Base-by-base conservation (phyloP, 495 filamentous ascomycete genomes). In the Neurospora intermedia region DNA sequence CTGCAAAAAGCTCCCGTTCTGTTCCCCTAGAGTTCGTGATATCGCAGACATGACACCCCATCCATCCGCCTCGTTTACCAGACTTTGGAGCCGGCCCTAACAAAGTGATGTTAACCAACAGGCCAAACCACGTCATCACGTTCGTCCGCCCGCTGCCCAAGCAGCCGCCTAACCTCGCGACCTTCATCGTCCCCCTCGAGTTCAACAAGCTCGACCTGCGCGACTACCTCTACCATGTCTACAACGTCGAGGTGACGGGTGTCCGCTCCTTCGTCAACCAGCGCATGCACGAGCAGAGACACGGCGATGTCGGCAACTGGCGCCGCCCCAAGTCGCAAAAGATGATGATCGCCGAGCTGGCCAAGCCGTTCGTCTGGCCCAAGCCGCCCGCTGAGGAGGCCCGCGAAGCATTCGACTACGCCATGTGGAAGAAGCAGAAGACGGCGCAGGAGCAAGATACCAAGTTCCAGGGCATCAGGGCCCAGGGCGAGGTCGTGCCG, bases 131-230 rank as follows among this genome's bases (percentile, higher is more conserved):
- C 82, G 87, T 86, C 66, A 81, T 97, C 77, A 88, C 91, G 74
- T 88, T 97, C 74, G 83, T 94, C 77, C 91, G 90, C 73, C 81
- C 81, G 23, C 92, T 88, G 40, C 87, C 88, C 42, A 87, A 86
- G 77, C 89, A 92, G 77, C 90, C 91, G 38, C 87, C 94, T 39
- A 91, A 88, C 81, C 92, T 90, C 77, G 94, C 93, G 69, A 88
- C 89, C 69, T 97, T 98, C 87, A 84, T 88, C 77, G 94, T 97
- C 59, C 94, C 94, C 18, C 87, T 97, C 77, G 89, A 87, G 74
- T 91, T 96, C 85, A 94, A 92, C 88, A 97, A 98, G 83, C 89
- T 97, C 76, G 94, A 97, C 82, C 81, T 97, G 38, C 91, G 92
- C 79, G 93, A 96, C 85, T 98, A 97, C 84, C 90, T 98, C 69